phyloP scores from a whole-genome alignment of 805 yeast genomes.

The Wickerhamiella azymoides region DNA sequence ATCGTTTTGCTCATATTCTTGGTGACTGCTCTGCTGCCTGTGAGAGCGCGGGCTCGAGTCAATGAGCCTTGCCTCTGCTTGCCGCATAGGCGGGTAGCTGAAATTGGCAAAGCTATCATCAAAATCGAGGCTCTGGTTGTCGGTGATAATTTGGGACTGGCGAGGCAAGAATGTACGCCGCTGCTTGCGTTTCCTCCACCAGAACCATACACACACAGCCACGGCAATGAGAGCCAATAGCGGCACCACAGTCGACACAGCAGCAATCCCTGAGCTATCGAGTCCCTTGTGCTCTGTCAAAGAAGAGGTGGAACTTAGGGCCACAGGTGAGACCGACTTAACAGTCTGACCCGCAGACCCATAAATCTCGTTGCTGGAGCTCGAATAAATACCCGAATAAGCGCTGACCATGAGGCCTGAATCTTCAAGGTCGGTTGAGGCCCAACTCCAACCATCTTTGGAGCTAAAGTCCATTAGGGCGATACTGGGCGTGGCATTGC shows the following conservation, averaged over 20 bases:
- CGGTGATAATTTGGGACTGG: conserved; percentile 9
- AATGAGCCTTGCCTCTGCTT: neutral
- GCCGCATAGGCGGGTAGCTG: conserved; percentile 4
- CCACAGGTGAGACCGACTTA: neutral
- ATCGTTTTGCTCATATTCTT: conserved; percentile 25
- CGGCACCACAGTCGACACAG: conserved; percentile 35
- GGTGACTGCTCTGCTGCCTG: neutral
- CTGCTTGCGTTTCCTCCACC: conserved; percentile 20
- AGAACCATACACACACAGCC: conserved; percentile 23
- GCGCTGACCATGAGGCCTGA: conserved; percentile 12
- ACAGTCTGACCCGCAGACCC: neutral
- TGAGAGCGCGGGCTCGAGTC: neutral
- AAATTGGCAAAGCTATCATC: conserved; percentile 6
- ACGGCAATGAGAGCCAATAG: conserved; percentile 27
- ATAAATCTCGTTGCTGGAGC: conserved; percentile 1
- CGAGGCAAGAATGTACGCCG: conserved; percentile 14
- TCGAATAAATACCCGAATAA: conserved; percentile 11
- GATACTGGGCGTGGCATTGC: conserved; percentile 31
- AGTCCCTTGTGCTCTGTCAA: conserved; percentile 13
- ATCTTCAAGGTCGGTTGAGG: conserved; percentile 5
- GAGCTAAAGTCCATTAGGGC: conserved; percentile 28
- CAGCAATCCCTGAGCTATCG: conserved; percentile 29
- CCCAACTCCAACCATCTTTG: conserved; percentile 34
- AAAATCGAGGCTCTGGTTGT: conserved; percentile 1
- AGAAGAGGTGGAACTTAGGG: neutral